Conservation (phyloP, 1,284 basidiomycete genomes). For the Leccinum brunneo-olivaceum region DNA sequence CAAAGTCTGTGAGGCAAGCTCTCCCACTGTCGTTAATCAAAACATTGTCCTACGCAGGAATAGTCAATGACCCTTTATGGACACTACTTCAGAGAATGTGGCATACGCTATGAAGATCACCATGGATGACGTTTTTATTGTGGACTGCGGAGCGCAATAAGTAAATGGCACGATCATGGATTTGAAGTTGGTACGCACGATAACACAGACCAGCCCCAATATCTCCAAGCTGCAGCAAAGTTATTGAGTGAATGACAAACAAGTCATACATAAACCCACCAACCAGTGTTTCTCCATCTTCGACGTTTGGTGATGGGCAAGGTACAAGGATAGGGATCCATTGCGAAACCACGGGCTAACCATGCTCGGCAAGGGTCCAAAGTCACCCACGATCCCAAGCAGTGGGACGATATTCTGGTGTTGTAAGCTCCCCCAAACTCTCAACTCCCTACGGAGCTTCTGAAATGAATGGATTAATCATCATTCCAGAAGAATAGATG, state of each 20-base stretch:
- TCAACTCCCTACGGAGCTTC: slow-evolving; percentile 25
- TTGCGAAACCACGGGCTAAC: slow-evolving; percentile 28
- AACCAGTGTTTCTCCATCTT: slow-evolving; percentile 9
- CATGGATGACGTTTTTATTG: slow-evolving; percentile 16
- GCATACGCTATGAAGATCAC: slow-evolving; percentile 26
- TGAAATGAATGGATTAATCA: slow-evolving; percentile 2
- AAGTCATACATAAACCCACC: slow-evolving; percentile 8
- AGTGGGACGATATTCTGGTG: slow-evolving; percentile 27
- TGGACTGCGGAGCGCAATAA: slow-evolving; percentile 18
- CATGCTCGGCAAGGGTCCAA: slow-evolving; percentile 17
- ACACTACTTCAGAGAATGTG: background rate
- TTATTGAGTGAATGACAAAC: background rate
- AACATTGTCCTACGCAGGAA: slow-evolving; percentile 23
- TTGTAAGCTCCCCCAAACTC: slow-evolving; percentile 17
- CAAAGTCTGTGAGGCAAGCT: slow-evolving; percentile 32
- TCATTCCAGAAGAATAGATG: background rate
- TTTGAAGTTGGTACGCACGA: slow-evolving; percentile 14
- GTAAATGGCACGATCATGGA: background rate
- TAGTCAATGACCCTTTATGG: background rate
- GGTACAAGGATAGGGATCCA: slow-evolving; percentile 21
- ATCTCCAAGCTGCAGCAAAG: slow-evolving; percentile 18
- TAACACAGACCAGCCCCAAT: slow-evolving; percentile 24
- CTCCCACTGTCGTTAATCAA: slow-evolving; percentile 19
- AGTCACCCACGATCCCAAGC: slow-evolving; percentile 21
- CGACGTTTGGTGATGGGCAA: slow-evolving; percentile 1